Evolutionary conservation across 345 rosid genomes (phyloP).

Genomic region (Salix caprea): DNA sequence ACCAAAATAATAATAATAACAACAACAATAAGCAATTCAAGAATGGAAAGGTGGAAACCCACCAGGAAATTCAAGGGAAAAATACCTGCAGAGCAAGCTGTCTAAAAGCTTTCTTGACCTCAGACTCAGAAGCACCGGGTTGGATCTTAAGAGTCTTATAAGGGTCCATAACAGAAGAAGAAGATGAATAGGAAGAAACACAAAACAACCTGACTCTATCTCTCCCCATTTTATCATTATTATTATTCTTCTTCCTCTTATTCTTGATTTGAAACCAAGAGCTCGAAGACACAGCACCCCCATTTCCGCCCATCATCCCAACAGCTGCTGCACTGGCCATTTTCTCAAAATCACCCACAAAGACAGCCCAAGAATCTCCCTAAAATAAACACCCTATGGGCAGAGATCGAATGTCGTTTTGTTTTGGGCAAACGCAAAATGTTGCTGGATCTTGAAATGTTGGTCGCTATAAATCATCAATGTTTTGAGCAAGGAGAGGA

Average conservation of each 20-base stretch:
- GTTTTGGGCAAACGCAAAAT: neutral
- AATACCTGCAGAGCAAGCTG: constrained; percentile 78
- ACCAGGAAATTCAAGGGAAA: neutral
- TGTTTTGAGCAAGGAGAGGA: neutral
- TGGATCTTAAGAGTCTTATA: constrained; percentile 65
- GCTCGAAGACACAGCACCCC: constrained; percentile 35
- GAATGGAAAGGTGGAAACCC: too few species aligned
- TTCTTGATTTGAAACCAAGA: constrained; percentile 41
- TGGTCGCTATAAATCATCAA: too few species aligned
- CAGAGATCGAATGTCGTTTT: neutral
- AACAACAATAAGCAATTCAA: too few species aligned
- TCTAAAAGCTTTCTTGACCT: constrained; percentile 85
- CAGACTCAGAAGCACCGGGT: constrained; percentile 74
- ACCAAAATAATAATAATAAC: neutral
- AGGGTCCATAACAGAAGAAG: constrained; percentile 58
- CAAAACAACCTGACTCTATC: constrained; percentile 32
- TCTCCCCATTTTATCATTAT: constrained; percentile 19
- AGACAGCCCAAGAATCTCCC: neutral
- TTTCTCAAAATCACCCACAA: neutral
- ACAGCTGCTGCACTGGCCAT: constrained; percentile 22
- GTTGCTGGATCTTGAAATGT: neutral
- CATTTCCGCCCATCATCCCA: constrained; percentile 43
- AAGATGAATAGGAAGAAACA: constrained; percentile 22
- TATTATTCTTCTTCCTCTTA: constrained; percentile 33
- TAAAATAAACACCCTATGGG: neutral